Evolutionary conservation across 768 basidiomycete genomes (phyloP).

Genomic region (Amanita subjunquillea): DNA sequence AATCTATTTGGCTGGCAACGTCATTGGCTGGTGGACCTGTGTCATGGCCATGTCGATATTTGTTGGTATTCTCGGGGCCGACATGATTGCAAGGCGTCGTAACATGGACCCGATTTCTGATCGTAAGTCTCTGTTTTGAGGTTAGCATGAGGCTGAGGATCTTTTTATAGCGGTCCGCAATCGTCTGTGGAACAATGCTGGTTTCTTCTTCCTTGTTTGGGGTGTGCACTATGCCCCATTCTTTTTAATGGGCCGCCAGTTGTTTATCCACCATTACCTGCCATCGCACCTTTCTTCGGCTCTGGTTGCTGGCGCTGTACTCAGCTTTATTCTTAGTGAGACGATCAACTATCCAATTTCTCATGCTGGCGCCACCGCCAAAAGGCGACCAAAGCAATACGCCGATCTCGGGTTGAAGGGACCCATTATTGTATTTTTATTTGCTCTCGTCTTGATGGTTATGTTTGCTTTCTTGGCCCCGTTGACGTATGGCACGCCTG

Average conservation of each 20-base stretch:
- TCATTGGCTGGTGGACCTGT: conserved; percentile 93
- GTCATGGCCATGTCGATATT: conserved; percentile 80
- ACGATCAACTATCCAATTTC: conserved; percentile 90
- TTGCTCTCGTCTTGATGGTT: conserved; percentile 48
- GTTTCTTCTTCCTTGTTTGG: conserved; percentile 95
- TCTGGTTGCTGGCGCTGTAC: conserved; percentile 82
- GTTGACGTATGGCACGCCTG: conserved; percentile 92
- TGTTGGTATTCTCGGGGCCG: conserved; percentile 83
- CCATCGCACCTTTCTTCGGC: conserved; percentile 93
- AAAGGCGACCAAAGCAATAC: conserved; percentile 41
- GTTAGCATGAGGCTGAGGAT: background rate
- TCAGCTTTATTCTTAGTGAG: conserved; percentile 86
- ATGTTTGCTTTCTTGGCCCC: conserved; percentile 75
- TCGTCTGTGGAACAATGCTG: conserved; percentile 89
- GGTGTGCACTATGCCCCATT: conserved; percentile 93
- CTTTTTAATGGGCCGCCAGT: conserved; percentile 94
- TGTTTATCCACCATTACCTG: conserved; percentile 97
- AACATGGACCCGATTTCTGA: conserved; percentile 80
- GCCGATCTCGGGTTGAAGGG: conserved; percentile 76
- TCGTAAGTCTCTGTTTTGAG: conserved; percentile 39
- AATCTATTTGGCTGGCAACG: conserved; percentile 93
- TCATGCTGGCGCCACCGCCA: conserved; percentile 55
- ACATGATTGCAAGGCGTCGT: conserved; percentile 79
- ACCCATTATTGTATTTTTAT: conserved; percentile 48
- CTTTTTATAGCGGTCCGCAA: conserved; percentile 68